These are phyloP conservation scores for Globisporangium parvum DNA, from an alignment of 352 stramenopile genomes.

Conservation along the genomic window DNA sequence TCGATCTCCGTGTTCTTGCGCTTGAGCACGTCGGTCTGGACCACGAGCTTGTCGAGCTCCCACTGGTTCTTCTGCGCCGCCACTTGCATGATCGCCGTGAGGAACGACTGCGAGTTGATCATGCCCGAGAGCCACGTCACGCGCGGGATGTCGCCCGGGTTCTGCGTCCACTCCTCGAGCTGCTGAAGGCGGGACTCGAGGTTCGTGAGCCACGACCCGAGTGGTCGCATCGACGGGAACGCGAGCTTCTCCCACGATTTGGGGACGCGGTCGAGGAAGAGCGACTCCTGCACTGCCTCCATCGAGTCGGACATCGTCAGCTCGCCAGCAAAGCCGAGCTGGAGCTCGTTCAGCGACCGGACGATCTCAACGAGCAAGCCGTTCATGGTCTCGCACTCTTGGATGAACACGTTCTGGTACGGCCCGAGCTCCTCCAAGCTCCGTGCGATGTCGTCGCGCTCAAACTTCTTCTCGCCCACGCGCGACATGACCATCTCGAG, in stretches of 20 bases:
- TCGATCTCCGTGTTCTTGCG: constrained; percentile 89
- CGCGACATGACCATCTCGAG: constrained; percentile 92
- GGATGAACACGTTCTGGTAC: constrained; percentile 97
- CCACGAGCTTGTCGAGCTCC: constrained; percentile 96
- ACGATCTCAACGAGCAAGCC: constrained; percentile 92
- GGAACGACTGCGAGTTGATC: constrained; percentile 95
- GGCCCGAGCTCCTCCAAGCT: constrained; percentile 92
- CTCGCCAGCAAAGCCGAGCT: constrained; percentile 94
- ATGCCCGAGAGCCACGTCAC: constrained; percentile 95
- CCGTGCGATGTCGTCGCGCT: constrained; percentile 93
- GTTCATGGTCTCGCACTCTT: constrained; percentile 98
- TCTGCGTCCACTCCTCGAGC: constrained; percentile 96
- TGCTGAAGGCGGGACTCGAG: constrained; percentile 90
- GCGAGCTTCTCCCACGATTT: constrained; percentile 93
- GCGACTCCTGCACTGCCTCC: constrained; percentile 91
- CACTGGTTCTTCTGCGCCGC: constrained; percentile 97
- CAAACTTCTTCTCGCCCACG: constrained; percentile 97
- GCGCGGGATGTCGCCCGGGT: constrained; percentile 93
- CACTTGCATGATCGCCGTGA: constrained; percentile 97
- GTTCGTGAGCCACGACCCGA: constrained; percentile 93
- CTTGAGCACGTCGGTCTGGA: constrained; percentile 95
- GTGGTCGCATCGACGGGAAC: constrained; percentile 89
- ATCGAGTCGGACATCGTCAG: constrained; percentile 98
- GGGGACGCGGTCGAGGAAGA: constrained; percentile 93
- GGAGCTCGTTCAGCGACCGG: constrained; percentile 95